A percentile compares a stretch with the other conserved stretches of the same genome.
These are phyloP conservation scores for Lycium ferocissimum DNA, from an alignment of 257 asterid genomes.

Conservation along the genomic window DNA sequence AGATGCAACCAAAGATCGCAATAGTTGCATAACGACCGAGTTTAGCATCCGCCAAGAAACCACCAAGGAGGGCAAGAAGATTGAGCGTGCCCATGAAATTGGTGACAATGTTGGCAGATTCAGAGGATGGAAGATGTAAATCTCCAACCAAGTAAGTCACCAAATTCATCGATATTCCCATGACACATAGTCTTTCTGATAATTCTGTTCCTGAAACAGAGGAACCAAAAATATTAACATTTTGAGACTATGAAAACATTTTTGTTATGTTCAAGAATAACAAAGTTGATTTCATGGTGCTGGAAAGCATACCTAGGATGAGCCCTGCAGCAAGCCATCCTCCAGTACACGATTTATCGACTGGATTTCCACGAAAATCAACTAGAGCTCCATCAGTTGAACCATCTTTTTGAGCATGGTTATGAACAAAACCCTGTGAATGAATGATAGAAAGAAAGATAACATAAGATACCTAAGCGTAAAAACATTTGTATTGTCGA, in stretches of 20 bases:
- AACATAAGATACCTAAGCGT: neutral
- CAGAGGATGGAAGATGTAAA: conserved; percentile 73
- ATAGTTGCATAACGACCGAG: conserved; percentile 86
- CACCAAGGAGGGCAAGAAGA: conserved; percentile 83
- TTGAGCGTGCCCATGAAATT: conserved; percentile 92
- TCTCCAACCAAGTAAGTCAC: conserved; percentile 83
- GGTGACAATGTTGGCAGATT: conserved; percentile 79
- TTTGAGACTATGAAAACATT: neutral
- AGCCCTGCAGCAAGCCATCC: conserved; percentile 95
- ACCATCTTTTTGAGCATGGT: conserved; percentile 42
- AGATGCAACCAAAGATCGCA: conserved; percentile 64
- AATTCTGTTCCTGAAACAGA: conserved; percentile 70
- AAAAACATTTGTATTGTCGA: neutral
- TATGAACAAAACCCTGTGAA: conserved; percentile 59
- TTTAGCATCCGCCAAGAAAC: conserved; percentile 85
- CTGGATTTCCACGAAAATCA: conserved; percentile 79
- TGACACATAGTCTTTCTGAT: conserved; percentile 83
- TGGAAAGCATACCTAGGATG: conserved; percentile 57
- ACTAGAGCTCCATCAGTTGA: conserved; percentile 50
- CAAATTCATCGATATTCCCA: conserved; percentile 88
- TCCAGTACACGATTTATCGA: conserved; percentile 75
- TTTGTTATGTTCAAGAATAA: neutral
- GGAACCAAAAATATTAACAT: neutral
- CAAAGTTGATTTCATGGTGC: neutral
- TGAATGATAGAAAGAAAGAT: neutral